Percentiles rank a stretch among this genome's conserved stretches.
Evolutionary conservation across 2,329 filamentous ascomycete genomes (phyloP).

Genomic region (Fusarium sp.): DNA sequence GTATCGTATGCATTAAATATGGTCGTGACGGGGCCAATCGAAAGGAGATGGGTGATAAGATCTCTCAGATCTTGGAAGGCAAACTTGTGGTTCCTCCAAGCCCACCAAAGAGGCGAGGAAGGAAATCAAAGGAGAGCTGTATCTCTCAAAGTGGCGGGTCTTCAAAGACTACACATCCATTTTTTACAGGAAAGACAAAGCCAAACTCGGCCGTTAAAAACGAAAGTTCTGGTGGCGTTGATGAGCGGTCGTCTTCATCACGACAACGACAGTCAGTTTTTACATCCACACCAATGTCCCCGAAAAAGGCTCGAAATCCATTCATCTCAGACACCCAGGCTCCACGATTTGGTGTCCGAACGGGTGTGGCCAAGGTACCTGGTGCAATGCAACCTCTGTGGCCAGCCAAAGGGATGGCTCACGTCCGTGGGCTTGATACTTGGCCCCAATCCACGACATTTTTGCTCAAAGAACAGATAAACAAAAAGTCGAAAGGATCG

Average conservation of each 20-base stretch:
- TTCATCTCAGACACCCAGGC: constrained; percentile 46
- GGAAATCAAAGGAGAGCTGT: constrained; percentile 38
- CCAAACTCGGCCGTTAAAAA: constrained; percentile 31
- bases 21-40: constrained; percentile 57
- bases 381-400: constrained; percentile 74
- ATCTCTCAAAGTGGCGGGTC: constrained; percentile 32
- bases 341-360: constrained; percentile 57
- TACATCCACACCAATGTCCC: constrained; percentile 63
- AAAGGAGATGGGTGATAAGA: constrained; percentile 63
- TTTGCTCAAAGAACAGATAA: constrained; percentile 5
- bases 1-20: constrained; percentile 68
- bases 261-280: constrained; percentile 58
- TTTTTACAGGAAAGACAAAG: constrained; percentile 53
- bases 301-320: constrained; percentile 51
- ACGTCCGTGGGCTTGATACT: constrained; percentile 62
- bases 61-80: constrained; percentile 67
- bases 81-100: constrained; percentile 41
- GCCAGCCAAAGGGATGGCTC: constrained; percentile 71
- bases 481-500: constrained; percentile 62
- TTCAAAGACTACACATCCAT: constrained; percentile 53
- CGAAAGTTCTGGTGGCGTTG: constrained; percentile 27
- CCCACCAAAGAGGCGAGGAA: constrained; percentile 42
- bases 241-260: constrained; percentile 41
- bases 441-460: neutral
- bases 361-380: constrained; percentile 65